phyloP scores from a whole-genome alignment of 441 rosid genomes.

The Eugenia klotzschiana region DNA sequence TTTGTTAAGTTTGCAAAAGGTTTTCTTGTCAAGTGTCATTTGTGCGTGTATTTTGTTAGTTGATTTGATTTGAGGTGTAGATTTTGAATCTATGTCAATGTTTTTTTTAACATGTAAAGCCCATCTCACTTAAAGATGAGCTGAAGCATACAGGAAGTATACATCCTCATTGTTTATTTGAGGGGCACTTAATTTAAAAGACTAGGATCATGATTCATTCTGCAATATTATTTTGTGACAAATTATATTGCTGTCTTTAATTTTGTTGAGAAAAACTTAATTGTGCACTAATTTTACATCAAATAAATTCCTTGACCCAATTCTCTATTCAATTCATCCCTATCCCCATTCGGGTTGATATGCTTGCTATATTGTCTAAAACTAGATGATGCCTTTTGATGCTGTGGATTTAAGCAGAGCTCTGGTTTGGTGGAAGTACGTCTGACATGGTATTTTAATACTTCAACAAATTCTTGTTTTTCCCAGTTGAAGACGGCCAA shows the following conservation, averaged over 20 bases:
- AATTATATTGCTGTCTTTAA: not conserved
- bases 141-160: not conserved
- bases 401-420: not conserved
- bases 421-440: not conserved
- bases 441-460: not conserved
- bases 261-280: not conserved
- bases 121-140: not conserved
- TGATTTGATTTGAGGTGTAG: not conserved
- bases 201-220: not conserved
- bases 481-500: conserved; percentile 43
- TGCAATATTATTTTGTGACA: not conserved
- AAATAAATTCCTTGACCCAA: not conserved
- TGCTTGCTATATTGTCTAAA: not conserved
- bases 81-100: not conserved
- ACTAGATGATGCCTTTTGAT: not conserved
- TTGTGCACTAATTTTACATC: not conserved
- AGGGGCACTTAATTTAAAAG: not conserved
- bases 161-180: not conserved
- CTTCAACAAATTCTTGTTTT: not conserved
- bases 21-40: not conserved
- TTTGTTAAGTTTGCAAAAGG: not conserved
- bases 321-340: not conserved
- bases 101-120: not conserved
- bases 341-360: not conserved
- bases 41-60: not conserved